These are phyloP conservation scores for Chimonanthus praecox DNA, from an alignment of 164 flowering plant genomes.

Conservation along the genomic window DNA sequence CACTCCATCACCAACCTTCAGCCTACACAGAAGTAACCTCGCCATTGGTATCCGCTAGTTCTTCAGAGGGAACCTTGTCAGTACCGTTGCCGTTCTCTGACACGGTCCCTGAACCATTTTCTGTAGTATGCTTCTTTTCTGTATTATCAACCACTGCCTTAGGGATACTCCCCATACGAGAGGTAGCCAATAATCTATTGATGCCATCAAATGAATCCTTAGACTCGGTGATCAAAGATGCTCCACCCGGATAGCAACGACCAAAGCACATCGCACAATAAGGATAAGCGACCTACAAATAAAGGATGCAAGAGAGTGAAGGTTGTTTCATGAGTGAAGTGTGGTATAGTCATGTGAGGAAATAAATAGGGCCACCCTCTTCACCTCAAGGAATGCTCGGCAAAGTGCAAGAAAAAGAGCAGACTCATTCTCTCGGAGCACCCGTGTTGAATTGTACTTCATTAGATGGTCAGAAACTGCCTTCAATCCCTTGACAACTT, in stretches of 20 bases:
- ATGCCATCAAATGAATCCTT: slow-evolving; percentile 68
- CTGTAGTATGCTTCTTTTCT: slow-evolving; percentile 30
- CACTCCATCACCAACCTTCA: not conserved
- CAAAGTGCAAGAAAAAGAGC: slow-evolving; percentile 82
- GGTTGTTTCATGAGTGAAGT: not conserved
- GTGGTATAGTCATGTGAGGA: not conserved
- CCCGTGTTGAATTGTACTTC: slow-evolving; percentile 70
- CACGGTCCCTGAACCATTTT: slow-evolving; percentile 38
- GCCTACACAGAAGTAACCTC: slow-evolving; percentile 21
- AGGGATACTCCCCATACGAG: slow-evolving; percentile 32
- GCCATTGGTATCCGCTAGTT: slow-evolving; percentile 14
- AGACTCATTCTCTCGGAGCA: slow-evolving; percentile 80
- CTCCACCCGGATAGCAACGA: slow-evolving; percentile 87
- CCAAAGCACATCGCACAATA: slow-evolving; percentile 86
- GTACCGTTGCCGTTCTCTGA: slow-evolving; percentile 26
- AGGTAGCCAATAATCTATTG: slow-evolving; percentile 44
- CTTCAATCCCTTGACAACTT: slow-evolving; percentile 70
- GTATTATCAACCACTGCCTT: slow-evolving; percentile 27
- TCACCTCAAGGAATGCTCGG: slow-evolving; percentile 86
- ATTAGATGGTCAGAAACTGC: slow-evolving; percentile 75
- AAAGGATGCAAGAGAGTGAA: not conserved
- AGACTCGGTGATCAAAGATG: slow-evolving; percentile 56
- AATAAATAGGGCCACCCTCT: slow-evolving; percentile 4
- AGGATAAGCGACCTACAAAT: slow-evolving; percentile 71
- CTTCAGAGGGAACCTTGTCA: slow-evolving; percentile 28